Evolutionary conservation across 768 basidiomycete species (phyloP).

Genomic region (Lactifluus piperatus): DNA sequence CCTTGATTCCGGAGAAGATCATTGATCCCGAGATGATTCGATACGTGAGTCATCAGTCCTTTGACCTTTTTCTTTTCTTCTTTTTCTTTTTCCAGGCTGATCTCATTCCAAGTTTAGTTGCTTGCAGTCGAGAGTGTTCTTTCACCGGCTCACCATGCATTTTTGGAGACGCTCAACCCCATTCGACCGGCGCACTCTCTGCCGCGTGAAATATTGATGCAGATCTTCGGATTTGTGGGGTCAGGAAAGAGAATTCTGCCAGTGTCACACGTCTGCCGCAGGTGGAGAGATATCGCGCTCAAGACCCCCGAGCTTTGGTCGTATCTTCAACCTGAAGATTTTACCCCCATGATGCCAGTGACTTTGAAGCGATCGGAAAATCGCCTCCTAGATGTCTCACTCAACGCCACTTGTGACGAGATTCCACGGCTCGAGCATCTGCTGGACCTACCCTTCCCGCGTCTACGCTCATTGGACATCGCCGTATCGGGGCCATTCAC

Average conservation of each 20-base stretch:
- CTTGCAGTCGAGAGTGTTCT: slow-evolving; percentile 4
- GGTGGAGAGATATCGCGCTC: slow-evolving; percentile 8
- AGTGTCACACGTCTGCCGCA: slow-evolving; percentile 13
- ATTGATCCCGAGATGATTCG: slow-evolving; percentile 5
- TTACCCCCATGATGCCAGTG: slow-evolving; percentile 6
- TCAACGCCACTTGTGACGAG: slow-evolving; percentile 11
- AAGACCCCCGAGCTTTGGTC: slow-evolving; percentile 14
- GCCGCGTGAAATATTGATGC: slow-evolving; percentile 11
- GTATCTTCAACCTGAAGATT: slow-evolving; percentile 6
- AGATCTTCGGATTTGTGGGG: slow-evolving; percentile 9
- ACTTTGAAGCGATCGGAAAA: slow-evolving; percentile 3
- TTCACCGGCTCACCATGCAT: slow-evolving; percentile 5
- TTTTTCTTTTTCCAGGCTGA: too few relatives aligned
- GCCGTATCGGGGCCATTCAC: slow-evolving; percentile 2
- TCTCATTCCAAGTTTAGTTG: background rate
- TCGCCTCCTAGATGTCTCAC: background rate
- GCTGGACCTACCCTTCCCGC: slow-evolving; percentile 4
- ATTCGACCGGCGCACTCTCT: slow-evolving; percentile 7
- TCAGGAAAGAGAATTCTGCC: slow-evolving; percentile 9
- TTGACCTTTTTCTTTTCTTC: background rate
- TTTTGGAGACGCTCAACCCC: slow-evolving; percentile 13
- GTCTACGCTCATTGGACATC: slow-evolving; percentile 2
- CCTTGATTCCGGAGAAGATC: background rate
- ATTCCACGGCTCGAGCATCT: background rate
- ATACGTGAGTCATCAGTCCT: slow-evolving; percentile 9